phyloP scores from a whole-genome alignment of 495 filamentous ascomycete genomes.

The Neurospora cerealis region DNA sequence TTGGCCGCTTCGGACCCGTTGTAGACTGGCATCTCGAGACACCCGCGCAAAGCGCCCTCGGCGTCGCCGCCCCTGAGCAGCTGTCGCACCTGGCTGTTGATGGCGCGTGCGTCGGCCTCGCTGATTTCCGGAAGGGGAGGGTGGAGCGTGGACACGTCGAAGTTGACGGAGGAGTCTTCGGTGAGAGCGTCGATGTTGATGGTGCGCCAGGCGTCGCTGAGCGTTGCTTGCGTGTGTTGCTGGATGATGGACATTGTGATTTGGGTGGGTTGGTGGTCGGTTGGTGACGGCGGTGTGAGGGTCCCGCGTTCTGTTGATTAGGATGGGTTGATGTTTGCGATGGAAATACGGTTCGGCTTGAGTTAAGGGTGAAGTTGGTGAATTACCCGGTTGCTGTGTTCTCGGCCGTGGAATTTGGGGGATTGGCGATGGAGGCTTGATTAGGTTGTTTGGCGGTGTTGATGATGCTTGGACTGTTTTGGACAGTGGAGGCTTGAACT shows the following conservation, averaged over 20 bases:
- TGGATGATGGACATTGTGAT: conserved; percentile 47
- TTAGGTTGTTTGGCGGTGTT: neutral
- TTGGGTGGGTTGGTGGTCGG: neutral
- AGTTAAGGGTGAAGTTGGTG: neutral
- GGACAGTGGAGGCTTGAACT: neutral
- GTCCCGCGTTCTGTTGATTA: neutral
- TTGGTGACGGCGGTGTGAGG: neutral
- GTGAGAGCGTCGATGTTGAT: conserved; percentile 87
- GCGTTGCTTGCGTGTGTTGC: conserved; percentile 39
- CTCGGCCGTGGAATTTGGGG: neutral
- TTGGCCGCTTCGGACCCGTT: conserved; percentile 60
- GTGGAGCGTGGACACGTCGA: conserved; percentile 69
- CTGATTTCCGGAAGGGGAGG: conserved; percentile 57
- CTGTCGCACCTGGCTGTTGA: conserved; percentile 73
- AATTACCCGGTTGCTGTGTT: neutral
- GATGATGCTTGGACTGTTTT: neutral
- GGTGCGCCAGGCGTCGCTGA: conserved; percentile 67
- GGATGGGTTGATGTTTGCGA: neutral
- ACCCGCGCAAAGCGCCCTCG: conserved; percentile 71
- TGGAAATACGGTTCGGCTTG: neutral
- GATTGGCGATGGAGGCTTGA: neutral
- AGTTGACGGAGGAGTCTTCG: conserved; percentile 80
- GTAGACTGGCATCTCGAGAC: conserved; percentile 58
- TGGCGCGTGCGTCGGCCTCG: conserved; percentile 59
- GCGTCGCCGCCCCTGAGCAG: conserved; percentile 73